A percentile compares a stretch with the other conserved stretches of the same genome.
Evolutionary conservation across 2,329 filamentous ascomycete genomes (phyloP).

Genomic region (Hymenoscyphus salicellus): DNA sequence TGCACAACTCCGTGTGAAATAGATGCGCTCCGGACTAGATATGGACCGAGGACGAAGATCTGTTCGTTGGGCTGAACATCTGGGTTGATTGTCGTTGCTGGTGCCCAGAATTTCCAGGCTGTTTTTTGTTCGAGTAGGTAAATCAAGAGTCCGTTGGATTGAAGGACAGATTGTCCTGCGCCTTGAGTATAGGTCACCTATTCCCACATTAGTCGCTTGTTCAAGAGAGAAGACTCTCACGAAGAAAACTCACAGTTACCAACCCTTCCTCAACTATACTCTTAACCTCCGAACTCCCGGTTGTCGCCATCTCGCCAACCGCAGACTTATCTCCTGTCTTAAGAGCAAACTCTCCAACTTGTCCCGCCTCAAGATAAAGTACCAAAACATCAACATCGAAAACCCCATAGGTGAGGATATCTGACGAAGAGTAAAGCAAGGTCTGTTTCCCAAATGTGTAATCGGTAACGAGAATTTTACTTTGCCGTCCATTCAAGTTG

Average conservation of each 20-base stretch:
- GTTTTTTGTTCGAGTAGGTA: slow-evolving; percentile 52
- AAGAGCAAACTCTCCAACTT: slow-evolving; percentile 50
- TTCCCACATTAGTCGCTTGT: background rate
- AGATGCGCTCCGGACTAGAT: slow-evolving; percentile 43
- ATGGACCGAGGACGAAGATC: slow-evolving; percentile 44
- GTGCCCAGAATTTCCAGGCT: slow-evolving; percentile 56
- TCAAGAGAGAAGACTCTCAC: background rate
- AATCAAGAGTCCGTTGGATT: slow-evolving; percentile 48
- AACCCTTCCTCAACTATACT: background rate
- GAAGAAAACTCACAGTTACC: slow-evolving; percentile 10
- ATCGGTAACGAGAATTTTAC: slow-evolving; percentile 54
- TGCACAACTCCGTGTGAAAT: slow-evolving; percentile 37
- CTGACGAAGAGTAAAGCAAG: slow-evolving; percentile 50
- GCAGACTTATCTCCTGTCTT: slow-evolving; percentile 28
- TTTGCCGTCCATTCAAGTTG: slow-evolving; percentile 50
- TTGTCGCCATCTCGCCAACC: background rate
- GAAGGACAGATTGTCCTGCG: slow-evolving; percentile 45
- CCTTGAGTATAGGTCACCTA: slow-evolving; percentile 47
- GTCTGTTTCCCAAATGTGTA: slow-evolving; percentile 47
- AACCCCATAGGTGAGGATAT: slow-evolving; percentile 47
- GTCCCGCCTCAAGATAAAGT: slow-evolving; percentile 48
- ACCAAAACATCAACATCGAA: slow-evolving; percentile 48
- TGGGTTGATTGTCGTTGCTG: slow-evolving; percentile 46
- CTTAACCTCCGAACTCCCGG: background rate
- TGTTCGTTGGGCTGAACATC: slow-evolving; percentile 46